Evolutionary conservation across 73 alveolate genomes (phyloP).

Genomic region (Blepharisma japonicum): DNA sequence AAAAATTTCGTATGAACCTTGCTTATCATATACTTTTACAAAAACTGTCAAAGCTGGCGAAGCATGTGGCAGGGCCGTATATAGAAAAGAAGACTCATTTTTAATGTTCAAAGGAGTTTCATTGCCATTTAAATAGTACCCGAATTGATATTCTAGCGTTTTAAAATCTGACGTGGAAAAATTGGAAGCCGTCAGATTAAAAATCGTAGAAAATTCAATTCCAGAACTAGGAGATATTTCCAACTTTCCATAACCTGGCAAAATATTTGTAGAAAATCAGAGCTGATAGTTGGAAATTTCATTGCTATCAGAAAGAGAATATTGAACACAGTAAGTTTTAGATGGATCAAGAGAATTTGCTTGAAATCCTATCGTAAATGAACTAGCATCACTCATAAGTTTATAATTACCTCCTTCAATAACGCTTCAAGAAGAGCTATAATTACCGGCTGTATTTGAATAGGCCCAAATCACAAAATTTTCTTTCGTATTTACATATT

Average conservation of each 20-base stretch:
- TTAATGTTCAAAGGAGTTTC: neutral
- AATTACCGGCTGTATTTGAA: neutral
- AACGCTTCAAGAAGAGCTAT: neutral
- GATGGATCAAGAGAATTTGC: neutral
- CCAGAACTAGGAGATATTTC: neutral
- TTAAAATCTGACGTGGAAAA: neutral
- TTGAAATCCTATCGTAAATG: neutral
- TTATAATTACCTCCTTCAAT: neutral
- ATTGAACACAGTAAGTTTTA: neutral
- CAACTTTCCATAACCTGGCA: neutral
- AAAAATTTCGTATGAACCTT: neutral
- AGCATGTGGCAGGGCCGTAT: neutral
- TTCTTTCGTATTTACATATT: constrained; percentile 10
- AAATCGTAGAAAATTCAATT: neutral
- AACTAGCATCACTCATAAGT: neutral
- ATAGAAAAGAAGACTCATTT: neutral
- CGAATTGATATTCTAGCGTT: constrained; percentile 19
- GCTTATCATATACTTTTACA: constrained; percentile 12
- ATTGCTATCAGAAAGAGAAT: neutral
- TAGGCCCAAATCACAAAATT: neutral
- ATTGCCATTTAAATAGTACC: neutral
- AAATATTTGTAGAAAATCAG: neutral
- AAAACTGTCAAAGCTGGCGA: neutral
- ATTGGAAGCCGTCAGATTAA: neutral
- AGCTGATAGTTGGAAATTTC: neutral